phyloP scores from a whole-genome alignment of 1,284 basidiomycete species.

The Tremellales sp. region DNA sequence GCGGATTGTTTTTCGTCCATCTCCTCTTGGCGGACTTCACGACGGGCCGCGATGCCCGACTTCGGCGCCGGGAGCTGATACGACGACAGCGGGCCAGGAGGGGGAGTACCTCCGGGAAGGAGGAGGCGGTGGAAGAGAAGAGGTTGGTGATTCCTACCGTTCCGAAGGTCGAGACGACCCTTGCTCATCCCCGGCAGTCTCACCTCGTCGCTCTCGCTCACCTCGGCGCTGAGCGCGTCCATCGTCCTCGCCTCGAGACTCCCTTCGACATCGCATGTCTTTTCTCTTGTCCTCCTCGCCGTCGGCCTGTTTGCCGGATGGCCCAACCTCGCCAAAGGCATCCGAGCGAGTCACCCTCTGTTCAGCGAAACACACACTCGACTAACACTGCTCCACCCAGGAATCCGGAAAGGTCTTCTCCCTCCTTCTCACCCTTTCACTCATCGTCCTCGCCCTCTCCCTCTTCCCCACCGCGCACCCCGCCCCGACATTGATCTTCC shows the following conservation, averaged over 20 bases:
- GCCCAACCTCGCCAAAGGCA: constrained; percentile 71
- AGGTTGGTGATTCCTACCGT: constrained; percentile 17
- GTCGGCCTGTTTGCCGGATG: constrained; percentile 81
- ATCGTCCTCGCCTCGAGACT: constrained; percentile 92
- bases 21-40: constrained; percentile 64
- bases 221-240: constrained; percentile 88
- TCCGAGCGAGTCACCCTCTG: constrained; percentile 58
- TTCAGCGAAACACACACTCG: constrained; percentile 2
- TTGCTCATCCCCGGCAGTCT: constrained; percentile 54
- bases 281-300: constrained; percentile 82
- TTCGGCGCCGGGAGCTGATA: constrained; percentile 14
- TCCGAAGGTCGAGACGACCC: not conserved
- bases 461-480: constrained; percentile 22
- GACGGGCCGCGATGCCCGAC: constrained; percentile 44
- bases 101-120: constrained; percentile 12
- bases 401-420: constrained; percentile 37
- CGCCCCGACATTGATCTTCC: constrained; percentile 24
- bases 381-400: no score
- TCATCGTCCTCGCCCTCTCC: constrained; percentile 30
- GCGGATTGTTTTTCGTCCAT: constrained; percentile 61
- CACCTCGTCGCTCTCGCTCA: constrained; percentile 86
- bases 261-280: constrained; percentile 76
- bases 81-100: constrained; percentile 14
- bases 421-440: constrained; percentile 29
- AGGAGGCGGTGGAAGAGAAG: constrained; percentile 29